Conservation (phyloP, 495 filamentous ascomycete genomes). For the Trichoderma virens region DNA sequence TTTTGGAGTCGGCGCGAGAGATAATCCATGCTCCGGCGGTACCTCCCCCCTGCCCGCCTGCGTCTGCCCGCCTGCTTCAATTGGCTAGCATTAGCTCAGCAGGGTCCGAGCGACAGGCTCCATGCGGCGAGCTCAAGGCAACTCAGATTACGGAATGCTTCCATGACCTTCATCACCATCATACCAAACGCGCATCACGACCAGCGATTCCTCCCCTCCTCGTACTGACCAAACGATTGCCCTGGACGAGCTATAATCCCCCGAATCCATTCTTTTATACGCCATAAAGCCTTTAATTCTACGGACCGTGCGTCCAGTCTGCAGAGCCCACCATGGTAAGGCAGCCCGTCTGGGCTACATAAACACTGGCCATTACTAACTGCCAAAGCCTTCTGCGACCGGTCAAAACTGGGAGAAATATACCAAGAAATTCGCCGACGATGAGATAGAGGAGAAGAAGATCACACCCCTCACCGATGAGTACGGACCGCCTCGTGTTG, state of each 20-base stretch:
- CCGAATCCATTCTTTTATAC: not conserved
- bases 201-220: not conserved
- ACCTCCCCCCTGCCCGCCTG: constrained; percentile 3
- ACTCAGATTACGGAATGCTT: constrained; percentile 17
- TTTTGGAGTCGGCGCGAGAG: constrained; percentile 11
- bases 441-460: constrained; percentile 98
- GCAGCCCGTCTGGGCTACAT: not conserved
- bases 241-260: not conserved
- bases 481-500: constrained; percentile 45
- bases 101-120: constrained; percentile 5
- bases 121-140: constrained; percentile 17
- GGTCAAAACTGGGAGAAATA: constrained; percentile 97
- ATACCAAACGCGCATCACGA: not conserved
- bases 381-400: constrained; percentile 71
- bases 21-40: constrained; percentile 10
- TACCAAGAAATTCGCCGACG: constrained; percentile 89
- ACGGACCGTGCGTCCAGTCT: constrained; percentile 1
- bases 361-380: not conserved
- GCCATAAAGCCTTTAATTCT: not conserved
- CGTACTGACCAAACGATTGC: constrained; percentile 1
- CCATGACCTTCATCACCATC: constrained; percentile 12
- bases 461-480: constrained; percentile 93
- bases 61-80: not conserved
- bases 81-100: not conserved
- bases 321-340: constrained; percentile 10